Conservation (phyloP, 768 basidiomycete species). For the Boletus sensibilis region DNA sequence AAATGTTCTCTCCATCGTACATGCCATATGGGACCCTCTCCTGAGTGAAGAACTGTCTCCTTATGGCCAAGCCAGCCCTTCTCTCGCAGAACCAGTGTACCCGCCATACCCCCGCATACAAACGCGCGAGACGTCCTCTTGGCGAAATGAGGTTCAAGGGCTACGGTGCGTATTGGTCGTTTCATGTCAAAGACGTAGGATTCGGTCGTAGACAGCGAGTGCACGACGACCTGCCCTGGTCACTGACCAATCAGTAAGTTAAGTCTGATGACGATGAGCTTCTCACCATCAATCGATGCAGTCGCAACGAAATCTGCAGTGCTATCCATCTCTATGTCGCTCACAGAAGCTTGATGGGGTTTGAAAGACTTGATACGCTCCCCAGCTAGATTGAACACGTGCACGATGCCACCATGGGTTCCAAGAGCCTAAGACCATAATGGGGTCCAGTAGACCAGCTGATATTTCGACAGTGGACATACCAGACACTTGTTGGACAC, state of each 20-base stretch:
- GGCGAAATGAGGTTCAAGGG: slow-evolving; percentile 88
- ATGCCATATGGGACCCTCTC: slow-evolving; percentile 95
- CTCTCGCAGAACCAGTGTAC: slow-evolving; percentile 82
- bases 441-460: not conserved
- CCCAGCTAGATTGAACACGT: slow-evolving; percentile 78
- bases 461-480: slow-evolving; percentile 4
- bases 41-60: slow-evolving; percentile 75
- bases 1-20: slow-evolving; percentile 81
- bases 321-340: slow-evolving; percentile 80
- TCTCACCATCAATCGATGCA: slow-evolving; percentile 88
- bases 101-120: slow-evolving; percentile 91
- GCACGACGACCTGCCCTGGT: slow-evolving; percentile 87
- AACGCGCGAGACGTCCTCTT: slow-evolving; percentile 75
- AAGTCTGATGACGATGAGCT: slow-evolving; percentile 42
- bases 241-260: slow-evolving; percentile 39
- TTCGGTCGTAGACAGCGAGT: slow-evolving; percentile 76
- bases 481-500: slow-evolving; percentile 77
- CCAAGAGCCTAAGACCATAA: slow-evolving; percentile 67
- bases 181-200: slow-evolving; percentile 87
- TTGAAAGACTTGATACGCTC: slow-evolving; percentile 86
- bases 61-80: slow-evolving; percentile 97
- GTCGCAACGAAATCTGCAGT: slow-evolving; percentile 89
- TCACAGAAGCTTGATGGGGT: slow-evolving; percentile 84
- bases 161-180: slow-evolving; percentile 85
- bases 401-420: slow-evolving; percentile 90